These are phyloP conservation scores for Carex scoparia DNA, from an alignment of 176 grass and related monocot species.

Conservation along the genomic window DNA sequence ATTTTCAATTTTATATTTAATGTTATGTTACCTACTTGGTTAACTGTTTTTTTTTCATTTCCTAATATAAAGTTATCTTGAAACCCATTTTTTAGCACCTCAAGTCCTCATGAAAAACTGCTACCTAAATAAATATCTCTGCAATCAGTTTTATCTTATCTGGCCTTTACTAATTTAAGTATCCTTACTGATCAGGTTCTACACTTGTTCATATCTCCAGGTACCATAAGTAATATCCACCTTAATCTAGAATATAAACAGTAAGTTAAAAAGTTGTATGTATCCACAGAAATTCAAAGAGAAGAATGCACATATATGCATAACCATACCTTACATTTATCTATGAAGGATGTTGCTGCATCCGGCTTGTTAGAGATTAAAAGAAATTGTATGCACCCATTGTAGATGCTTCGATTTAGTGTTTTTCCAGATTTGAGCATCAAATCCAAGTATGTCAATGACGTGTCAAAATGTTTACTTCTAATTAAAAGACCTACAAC, in stretches of 20 bases:
- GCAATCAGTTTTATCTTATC: neutral
- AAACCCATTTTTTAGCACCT: neutral
- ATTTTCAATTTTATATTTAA: neutral
- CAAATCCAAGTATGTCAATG: constrained; percentile 74
- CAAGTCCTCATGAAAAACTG: neutral
- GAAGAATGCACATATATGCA: neutral
- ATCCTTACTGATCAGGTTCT: neutral
- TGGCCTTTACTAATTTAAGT: neutral
- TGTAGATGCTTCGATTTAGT: constrained; percentile 45
- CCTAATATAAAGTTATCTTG: neutral
- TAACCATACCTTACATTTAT: constrained; percentile 91
- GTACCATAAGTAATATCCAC: neutral
- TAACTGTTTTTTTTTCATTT: neutral
- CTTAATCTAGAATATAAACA: neutral
- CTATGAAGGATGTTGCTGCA: constrained; percentile 70
- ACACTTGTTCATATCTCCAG: neutral
- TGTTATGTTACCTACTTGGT: neutral
- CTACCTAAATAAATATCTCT: neutral
- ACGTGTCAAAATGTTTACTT: constrained; percentile 58
- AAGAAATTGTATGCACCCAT: constrained; percentile 53
- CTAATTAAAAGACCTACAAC: constrained; percentile 64
- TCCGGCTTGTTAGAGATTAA: constrained; percentile 66
- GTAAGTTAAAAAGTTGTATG: neutral
- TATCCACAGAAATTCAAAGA: constrained; percentile 7
- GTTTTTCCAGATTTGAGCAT: constrained; percentile 69